These are phyloP conservation scores for Dactylellina drechsleri DNA, from an alignment of 2,329 filamentous ascomycete species.

Conservation along the genomic window DNA sequence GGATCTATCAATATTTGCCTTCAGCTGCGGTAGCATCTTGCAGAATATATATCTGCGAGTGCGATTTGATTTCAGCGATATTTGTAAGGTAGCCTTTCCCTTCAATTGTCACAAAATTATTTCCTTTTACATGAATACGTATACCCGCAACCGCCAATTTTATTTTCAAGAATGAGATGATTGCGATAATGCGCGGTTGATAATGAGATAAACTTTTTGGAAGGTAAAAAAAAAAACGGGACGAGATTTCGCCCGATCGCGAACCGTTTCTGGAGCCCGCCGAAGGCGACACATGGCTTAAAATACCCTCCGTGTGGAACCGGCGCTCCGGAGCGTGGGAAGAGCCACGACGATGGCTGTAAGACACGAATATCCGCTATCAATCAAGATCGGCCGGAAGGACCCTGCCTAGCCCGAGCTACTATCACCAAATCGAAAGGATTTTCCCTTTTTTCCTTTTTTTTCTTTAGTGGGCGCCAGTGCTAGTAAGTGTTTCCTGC, in stretches of 20 bases:
- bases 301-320: conserved; percentile 32
- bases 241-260: not conserved
- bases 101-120: not conserved
- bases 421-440: conserved; percentile 12
- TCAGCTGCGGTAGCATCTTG: not conserved
- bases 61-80: conserved; percentile 2
- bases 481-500: not conserved
- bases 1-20: not conserved
- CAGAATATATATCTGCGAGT: conserved; percentile 1
- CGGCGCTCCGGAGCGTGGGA: conserved; percentile 26
- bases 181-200: not conserved
- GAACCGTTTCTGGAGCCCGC: conserved; percentile 9
- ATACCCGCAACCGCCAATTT: not conserved
- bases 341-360: conserved; percentile 10
- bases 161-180: not conserved
- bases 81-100: not conserved
- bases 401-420: not conserved
- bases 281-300: not conserved
- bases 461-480: too few relatives aligned
- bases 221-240: conserved; percentile 2
- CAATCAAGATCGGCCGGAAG: conserved; percentile 44
- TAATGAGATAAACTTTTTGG: not conserved
- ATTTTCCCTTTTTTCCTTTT: not conserved
- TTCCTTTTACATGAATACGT: not conserved
- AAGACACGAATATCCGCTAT: conserved; percentile 21